Base-by-base conservation (phyloP, 2,329 filamentous ascomycete species). In the Ophiostoma pallidulum region DNA sequence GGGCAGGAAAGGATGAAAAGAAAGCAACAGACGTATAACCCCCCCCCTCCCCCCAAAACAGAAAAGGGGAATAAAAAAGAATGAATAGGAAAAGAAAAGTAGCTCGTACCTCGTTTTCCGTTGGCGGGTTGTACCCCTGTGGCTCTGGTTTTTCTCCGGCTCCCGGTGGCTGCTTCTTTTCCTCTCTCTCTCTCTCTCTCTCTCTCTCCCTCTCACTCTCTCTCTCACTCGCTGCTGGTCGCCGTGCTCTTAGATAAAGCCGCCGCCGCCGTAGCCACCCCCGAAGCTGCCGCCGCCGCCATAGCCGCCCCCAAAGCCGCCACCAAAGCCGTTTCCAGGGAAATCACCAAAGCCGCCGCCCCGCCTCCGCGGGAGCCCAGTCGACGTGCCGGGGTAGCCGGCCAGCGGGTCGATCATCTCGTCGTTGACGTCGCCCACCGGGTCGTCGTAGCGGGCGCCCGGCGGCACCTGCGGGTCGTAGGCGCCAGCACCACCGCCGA, bases 371-470 rank as follows among this genome's bases (percentile, higher is more conserved):
- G n/a, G n/a, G n/a, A n/a, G n/a, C n/a, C 24, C 24, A 28, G 10
- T 28, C 24, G 6, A 10, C 24, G 24, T 10, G 24, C 24, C 24
- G 24, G 10, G 10, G 24, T 28, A 5, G 24, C 7, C 18, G 22
- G 69, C 68, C 42, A 72, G 68, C 39, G 72, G 60, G 4, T 72
- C 72, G 13, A 52, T 53, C 2, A 49, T 29, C 14, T 44, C 44
- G 28, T 63, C 57, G 1, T 67, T 70, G 0, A 84, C 16, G 29
- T 83, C 0, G 87, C 85, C 86, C 19, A 90, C 66, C 3, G 91
- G 91, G 69, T 97, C 92, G 69, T 98, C 92, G 68, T 88, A 97
- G 54, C 92, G 74, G n/a, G 89, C 84, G 1, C 92, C 92, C 2
- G 88, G 89, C 4, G 92, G 92, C 24, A 79, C 82, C 60, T 82